phyloP scores from a whole-genome alignment of 1,284 basidiomycete genomes.

The Boletus semigastroideus region DNA sequence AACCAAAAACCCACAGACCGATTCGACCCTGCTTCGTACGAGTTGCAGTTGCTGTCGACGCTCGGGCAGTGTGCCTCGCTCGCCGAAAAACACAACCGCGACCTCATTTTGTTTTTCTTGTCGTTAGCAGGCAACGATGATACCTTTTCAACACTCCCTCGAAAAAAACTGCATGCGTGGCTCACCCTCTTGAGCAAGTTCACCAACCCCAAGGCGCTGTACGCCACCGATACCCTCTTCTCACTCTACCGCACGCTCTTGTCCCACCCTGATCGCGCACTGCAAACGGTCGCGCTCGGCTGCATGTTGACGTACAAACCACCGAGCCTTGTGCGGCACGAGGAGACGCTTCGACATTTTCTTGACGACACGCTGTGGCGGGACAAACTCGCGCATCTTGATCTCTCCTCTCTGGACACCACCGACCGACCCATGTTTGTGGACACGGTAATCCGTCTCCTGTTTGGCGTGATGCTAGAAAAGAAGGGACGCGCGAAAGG shows the following conservation, averaged over 20 bases:
- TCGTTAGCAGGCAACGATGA: conserved; percentile 41
- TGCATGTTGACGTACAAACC: conserved; percentile 88
- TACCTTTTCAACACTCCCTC: conserved; percentile 42
- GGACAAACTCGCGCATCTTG: conserved; percentile 80
- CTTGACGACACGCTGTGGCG: conserved; percentile 89
- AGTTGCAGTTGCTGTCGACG: conserved; percentile 73
- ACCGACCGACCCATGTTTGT: conserved; percentile 70
- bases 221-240: conserved; percentile 68
- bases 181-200: conserved; percentile 89
- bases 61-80: conserved; percentile 67
- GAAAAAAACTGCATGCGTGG: conserved; percentile 70
- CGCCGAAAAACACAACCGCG: conserved; percentile 83
- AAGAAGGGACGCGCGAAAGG: conserved; percentile 71
- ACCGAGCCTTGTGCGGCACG: conserved; percentile 63
- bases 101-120: conserved; percentile 80
- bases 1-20: conserved; percentile 61
- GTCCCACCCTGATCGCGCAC: conserved; percentile 79
- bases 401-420: conserved; percentile 63
- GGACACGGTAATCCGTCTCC: conserved; percentile 73
- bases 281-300: conserved; percentile 78
- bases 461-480: conserved; percentile 91
- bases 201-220: conserved; percentile 85
- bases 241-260: conserved; percentile 74
- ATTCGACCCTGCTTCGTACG: conserved; percentile 76
- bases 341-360: conserved; percentile 67